Evolutionary conservation across 1,284 basidiomycete species (phyloP).

Genomic region (Chiua sp.): DNA sequence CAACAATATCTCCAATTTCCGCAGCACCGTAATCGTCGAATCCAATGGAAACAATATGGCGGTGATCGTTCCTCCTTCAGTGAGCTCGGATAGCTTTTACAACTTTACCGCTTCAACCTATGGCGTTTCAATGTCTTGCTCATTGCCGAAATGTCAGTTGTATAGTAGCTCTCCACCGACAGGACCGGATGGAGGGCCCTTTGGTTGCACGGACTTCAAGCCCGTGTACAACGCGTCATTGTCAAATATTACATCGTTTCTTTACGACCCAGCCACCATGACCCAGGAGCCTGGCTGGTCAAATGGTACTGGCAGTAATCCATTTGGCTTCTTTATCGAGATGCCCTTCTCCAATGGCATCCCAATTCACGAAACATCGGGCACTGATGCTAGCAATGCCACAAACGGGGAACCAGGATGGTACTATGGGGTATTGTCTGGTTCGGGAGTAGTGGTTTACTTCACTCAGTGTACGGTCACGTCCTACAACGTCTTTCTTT

Average conservation of each 20-base stretch:
- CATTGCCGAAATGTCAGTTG: background rate
- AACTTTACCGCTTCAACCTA: conserved; percentile 5
- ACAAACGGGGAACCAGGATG: conserved; percentile 3
- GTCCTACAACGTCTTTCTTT: background rate
- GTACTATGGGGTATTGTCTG: background rate
- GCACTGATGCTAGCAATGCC: background rate
- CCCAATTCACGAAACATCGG: background rate
- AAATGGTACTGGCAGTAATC: conserved; percentile 1
- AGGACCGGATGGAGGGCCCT: background rate
- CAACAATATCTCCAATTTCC: conserved; percentile 5
- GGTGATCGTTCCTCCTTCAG: background rate
- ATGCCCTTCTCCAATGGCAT: background rate
- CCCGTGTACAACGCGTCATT: conserved; percentile 5
- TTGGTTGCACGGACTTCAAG: conserved; percentile 2
- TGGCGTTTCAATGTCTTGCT: conserved; percentile 1
- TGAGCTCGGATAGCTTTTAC: background rate
- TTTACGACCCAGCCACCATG: conserved; percentile 5
- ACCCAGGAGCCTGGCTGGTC: conserved; percentile 3
- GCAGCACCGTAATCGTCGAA: background rate
- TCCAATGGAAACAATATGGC: conserved; percentile 1
- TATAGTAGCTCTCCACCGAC: background rate
- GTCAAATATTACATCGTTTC: conserved; percentile 4
- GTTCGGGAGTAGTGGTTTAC: conserved; percentile 1
- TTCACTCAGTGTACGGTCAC: conserved; percentile 3
- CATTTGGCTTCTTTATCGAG: conserved; percentile 3